A percentile compares a stretch with the other conserved stretches of the same genome.
These are phyloP conservation scores for Eimeria tenella DNA, from an alignment of 169 alveolate genomes.

Conservation along the genomic window DNA sequence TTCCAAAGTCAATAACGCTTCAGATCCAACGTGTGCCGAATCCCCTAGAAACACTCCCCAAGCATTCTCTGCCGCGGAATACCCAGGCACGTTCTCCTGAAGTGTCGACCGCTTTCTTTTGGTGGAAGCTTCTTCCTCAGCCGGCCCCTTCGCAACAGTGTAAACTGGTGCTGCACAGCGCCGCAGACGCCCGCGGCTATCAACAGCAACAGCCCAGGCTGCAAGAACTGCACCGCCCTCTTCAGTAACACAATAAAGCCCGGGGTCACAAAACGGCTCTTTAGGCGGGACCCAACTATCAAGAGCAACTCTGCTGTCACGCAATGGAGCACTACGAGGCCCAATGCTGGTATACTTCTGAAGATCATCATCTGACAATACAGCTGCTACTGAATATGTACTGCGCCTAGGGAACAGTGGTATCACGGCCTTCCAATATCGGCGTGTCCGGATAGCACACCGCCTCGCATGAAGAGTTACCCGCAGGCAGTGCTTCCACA, in stretches of 20 bases:
- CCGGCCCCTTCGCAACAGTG: background rate
- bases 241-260: slow-evolving; percentile 40
- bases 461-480: slow-evolving; percentile 73
- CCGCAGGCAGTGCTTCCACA: slow-evolving; percentile 62
- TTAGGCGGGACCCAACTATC: slow-evolving; percentile 39
- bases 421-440: slow-evolving; percentile 63
- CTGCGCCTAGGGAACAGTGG: slow-evolving; percentile 71
- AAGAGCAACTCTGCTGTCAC: background rate
- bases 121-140: background rate
- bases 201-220: slow-evolving; percentile 63
- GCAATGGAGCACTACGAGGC: background rate
- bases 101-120: background rate
- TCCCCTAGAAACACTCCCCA: slow-evolving; percentile 11
- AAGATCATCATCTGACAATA: slow-evolving; percentile 39
- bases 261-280: slow-evolving; percentile 57
- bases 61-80: background rate
- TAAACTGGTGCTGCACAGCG: slow-evolving; percentile 45
- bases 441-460: slow-evolving; percentile 57
- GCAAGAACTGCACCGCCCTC: slow-evolving; percentile 44
- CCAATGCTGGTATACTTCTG: background rate
- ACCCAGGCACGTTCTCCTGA: background rate
- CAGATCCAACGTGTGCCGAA: slow-evolving; percentile 16
- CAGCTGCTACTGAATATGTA: slow-evolving; percentile 23
- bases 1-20: slow-evolving; percentile 22
- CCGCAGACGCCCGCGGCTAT: slow-evolving; percentile 39